Evolutionary conservation across 1,284 basidiomycete genomes (phyloP).

Genomic region (Vanrija humicola): DNA sequence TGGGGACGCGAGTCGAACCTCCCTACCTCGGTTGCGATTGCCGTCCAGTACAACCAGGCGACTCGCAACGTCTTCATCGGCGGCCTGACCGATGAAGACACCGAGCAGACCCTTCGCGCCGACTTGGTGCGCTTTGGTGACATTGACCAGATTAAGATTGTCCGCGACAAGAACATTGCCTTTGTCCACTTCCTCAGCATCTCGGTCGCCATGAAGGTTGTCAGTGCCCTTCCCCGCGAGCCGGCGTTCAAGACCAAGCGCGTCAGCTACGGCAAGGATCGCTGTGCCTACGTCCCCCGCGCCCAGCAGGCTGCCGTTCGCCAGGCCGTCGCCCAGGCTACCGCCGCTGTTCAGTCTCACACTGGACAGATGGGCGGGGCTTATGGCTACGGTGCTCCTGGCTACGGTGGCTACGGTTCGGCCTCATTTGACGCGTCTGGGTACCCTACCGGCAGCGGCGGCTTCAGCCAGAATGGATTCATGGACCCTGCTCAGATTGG

Average conservation of each 20-base stretch:
- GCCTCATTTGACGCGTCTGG: conserved; percentile 3
- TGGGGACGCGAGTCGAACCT: conserved; percentile 92
- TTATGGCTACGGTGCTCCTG: conserved; percentile 19
- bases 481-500: conserved; percentile 30
- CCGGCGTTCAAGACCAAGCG: conserved; percentile 88
- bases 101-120: conserved; percentile 82
- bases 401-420: conserved; percentile 25
- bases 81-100: conserved; percentile 77
- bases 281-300: conserved; percentile 73
- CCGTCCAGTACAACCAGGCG: conserved; percentile 83
- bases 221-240: conserved; percentile 80
- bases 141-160: conserved; percentile 97
- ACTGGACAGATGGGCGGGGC: conserved; percentile 35
- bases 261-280: conserved; percentile 89
- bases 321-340: conserved; percentile 56
- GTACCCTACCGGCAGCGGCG: conserved; percentile 10
- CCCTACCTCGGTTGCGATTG: conserved; percentile 73
- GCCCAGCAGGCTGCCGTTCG: conserved; percentile 51
- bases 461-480: conserved; percentile 26
- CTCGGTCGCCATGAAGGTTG: conserved; percentile 86
- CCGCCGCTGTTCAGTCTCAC: conserved; percentile 51
- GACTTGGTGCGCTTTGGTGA: conserved; percentile 82
- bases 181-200: conserved; percentile 96
- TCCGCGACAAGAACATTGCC: conserved; percentile 93
- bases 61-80: conserved; percentile 92